phyloP scores from a whole-genome alignment of 2,329 filamentous ascomycete genomes.

The Davidsoniella eucalypti region DNA sequence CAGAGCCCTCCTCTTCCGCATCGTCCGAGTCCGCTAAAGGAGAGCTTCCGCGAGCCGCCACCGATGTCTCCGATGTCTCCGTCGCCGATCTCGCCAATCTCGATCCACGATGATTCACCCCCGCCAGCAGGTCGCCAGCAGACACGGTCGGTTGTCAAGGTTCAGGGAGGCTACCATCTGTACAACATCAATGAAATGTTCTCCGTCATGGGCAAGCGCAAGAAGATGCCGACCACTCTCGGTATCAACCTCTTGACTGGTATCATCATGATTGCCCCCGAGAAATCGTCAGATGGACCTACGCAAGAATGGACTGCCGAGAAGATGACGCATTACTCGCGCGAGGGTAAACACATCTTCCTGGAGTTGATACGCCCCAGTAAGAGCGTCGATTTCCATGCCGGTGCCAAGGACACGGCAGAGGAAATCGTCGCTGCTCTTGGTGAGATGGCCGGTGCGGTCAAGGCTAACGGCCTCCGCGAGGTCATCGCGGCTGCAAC shows the following conservation, averaged over 20 bases:
- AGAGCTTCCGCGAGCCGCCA: conserved; percentile 10
- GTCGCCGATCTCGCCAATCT: conserved; percentile 8
- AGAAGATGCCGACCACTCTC: conserved; percentile 95
- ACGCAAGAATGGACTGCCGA: conserved; percentile 89
- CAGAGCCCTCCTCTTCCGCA: conserved; percentile 24
- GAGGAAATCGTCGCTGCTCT: conserved; percentile 80
- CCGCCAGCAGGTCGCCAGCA: conserved; percentile 31
- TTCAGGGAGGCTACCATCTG: conserved; percentile 57
- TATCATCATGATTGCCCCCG: conserved; percentile 77
- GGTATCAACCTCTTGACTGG: conserved; percentile 86
- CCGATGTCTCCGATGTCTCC: conserved; percentile 10
- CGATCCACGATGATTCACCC: conserved; percentile 30
- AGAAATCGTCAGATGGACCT: conserved; percentile 65
- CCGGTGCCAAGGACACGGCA: conserved; percentile 90
- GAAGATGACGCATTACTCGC: conserved; percentile 91
- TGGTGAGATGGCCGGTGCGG: conserved; percentile 75
- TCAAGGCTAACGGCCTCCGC: conserved; percentile 63
- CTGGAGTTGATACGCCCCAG: conserved; percentile 81
- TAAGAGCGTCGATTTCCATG: conserved; percentile 93
- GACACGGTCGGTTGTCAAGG: conserved; percentile 17
- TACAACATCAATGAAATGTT: conserved; percentile 98
- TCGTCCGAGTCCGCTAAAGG: conserved; percentile 9
- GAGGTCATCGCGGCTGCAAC: conserved; percentile 74
- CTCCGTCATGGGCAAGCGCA: conserved; percentile 88
- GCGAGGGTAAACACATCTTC: conserved; percentile 96